phyloP scores from a whole-genome alignment of 1,139 yeast species.

The Scheffersomyces parashehatae region DNA sequence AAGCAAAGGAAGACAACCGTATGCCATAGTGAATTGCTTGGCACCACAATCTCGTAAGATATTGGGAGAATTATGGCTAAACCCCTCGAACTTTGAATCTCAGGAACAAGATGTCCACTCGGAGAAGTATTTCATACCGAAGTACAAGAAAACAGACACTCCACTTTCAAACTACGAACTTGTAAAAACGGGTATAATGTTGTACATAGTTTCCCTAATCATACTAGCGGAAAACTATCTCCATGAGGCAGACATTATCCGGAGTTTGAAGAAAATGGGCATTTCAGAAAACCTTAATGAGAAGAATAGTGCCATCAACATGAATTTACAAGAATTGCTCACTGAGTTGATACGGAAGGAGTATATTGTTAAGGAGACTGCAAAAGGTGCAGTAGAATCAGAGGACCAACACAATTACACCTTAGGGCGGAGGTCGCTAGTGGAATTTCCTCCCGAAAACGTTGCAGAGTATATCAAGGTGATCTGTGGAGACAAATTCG shows the following conservation, averaged over 20 bases:
- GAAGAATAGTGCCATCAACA: conserved; percentile 21
- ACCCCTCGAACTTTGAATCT: conserved; percentile 2
- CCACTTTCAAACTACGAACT: conserved; percentile 27
- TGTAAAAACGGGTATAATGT: conserved; percentile 30
- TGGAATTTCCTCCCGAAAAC: conserved; percentile 35
- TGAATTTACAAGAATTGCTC: conserved; percentile 26
- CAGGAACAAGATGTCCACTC: conserved; percentile 10
- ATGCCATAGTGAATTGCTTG: conserved; percentile 22
- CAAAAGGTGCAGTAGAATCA: conserved; percentile 12
- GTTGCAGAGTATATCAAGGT: conserved; percentile 27
- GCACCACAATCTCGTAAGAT: conserved; percentile 18
- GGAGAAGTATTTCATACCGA: conserved; percentile 18
- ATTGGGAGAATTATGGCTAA: conserved; percentile 19
- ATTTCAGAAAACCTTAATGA: conserved; percentile 21
- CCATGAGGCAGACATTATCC: conserved; percentile 26
- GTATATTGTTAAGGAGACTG: conserved; percentile 26
- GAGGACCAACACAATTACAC: conserved; percentile 24
- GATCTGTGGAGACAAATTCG: conserved; percentile 31
- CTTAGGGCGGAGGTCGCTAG: conserved; percentile 34
- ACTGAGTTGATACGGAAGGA: conserved; percentile 33
- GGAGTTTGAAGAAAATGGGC: conserved; percentile 29
- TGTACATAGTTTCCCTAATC: conserved; percentile 28
- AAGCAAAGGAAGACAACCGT: conserved; percentile 13
- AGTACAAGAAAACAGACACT: conserved; percentile 11
- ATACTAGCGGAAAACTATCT: conserved; percentile 37